Evolutionary conservation across 768 basidiomycete species (phyloP).

Genomic region (Serendipita sp.): DNA sequence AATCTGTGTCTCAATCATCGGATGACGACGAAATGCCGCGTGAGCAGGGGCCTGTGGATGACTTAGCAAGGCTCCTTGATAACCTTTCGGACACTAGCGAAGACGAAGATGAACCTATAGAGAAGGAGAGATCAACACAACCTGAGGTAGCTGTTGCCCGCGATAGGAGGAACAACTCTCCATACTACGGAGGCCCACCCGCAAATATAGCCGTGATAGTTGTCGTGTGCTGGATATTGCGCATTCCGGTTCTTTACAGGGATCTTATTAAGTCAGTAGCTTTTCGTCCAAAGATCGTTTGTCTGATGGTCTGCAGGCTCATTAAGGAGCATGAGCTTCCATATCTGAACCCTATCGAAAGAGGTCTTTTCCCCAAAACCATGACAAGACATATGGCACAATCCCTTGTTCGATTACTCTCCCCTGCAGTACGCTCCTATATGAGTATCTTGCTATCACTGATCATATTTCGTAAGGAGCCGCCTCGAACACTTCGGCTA

Average conservation of each 20-base stretch:
- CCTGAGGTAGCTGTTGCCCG: conserved; percentile 5
- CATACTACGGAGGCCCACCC: conserved; percentile 22
- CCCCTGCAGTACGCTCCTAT: conserved; percentile 42
- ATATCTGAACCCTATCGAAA: conserved; percentile 50
- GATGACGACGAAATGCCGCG: neutral
- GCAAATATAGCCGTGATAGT: conserved; percentile 52
- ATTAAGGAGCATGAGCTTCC: conserved; percentile 65
- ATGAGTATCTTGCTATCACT: neutral
- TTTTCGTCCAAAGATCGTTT: conserved; percentile 2
- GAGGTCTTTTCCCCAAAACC: conserved; percentile 37
- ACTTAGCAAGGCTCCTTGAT: neutral
- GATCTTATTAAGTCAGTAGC: conserved; percentile 54
- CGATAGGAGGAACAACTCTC: neutral
- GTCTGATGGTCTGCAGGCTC: conserved; percentile 26
- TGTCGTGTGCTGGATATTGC: conserved; percentile 62
- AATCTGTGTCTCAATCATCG: too few species aligned
- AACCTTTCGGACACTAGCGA: neutral
- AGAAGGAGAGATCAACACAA: neutral
- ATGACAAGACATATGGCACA: conserved; percentile 60
- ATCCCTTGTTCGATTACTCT: conserved; percentile 45
- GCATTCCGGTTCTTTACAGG: conserved; percentile 56
- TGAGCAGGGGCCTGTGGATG: neutral
- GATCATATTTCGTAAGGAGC: conserved; percentile 11
- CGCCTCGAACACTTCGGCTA: neutral
- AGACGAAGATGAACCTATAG: conserved; percentile 6